A percentile compares a stretch with the other conserved stretches of the same genome.
phyloP scores from a whole-genome alignment of 2,329 filamentous ascomycete species.

The Penicillium sp. region DNA sequence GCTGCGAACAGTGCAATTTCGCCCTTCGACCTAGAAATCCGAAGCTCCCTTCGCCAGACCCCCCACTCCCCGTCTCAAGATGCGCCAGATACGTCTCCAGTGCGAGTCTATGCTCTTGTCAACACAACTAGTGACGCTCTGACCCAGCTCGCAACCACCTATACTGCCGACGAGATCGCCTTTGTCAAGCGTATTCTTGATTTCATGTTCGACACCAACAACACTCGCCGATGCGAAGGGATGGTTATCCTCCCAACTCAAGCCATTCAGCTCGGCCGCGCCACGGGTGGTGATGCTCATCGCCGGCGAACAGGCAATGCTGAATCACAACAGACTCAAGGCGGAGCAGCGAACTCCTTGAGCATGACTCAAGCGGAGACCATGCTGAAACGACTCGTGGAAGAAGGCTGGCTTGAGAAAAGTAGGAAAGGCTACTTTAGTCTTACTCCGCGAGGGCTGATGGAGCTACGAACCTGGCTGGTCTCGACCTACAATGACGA shows the following conservation, averaged over 20 bases:
- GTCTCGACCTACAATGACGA: slow-evolving; percentile 84
- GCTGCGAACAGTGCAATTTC: slow-evolving; percentile 67
- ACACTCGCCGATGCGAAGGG: slow-evolving; percentile 70
- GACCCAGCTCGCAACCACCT: slow-evolving; percentile 79
- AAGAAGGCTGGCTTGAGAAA: slow-evolving; percentile 78
- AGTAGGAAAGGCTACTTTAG: slow-evolving; percentile 67
- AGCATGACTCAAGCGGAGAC: slow-evolving; percentile 72
- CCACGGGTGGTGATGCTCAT: slow-evolving; percentile 31
- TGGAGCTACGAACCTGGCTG: slow-evolving; percentile 81
- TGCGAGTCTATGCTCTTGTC: slow-evolving; percentile 71
- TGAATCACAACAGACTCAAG: slow-evolving; percentile 34
- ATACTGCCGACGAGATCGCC: slow-evolving; percentile 74
- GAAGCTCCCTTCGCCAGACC: slow-evolving; percentile 58
- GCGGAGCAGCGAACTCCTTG: slow-evolving; percentile 48
- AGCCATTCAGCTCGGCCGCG: slow-evolving; percentile 62
- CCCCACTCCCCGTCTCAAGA: slow-evolving; percentile 26
- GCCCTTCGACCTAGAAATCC: slow-evolving; percentile 81
- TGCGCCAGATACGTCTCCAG: too few relatives aligned
- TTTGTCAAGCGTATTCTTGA: slow-evolving; percentile 86
- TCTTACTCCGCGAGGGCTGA: slow-evolving; percentile 67
- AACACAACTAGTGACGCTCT: slow-evolving; percentile 81
- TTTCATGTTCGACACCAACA: slow-evolving; percentile 85
- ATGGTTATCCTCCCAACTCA: slow-evolving; percentile 77
- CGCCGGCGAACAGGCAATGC: slow-evolving; percentile 45
- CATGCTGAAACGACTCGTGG: slow-evolving; percentile 62